Base-by-base conservation (phyloP, 805 yeast species). In the Kazachstania kunashirensis region DNA sequence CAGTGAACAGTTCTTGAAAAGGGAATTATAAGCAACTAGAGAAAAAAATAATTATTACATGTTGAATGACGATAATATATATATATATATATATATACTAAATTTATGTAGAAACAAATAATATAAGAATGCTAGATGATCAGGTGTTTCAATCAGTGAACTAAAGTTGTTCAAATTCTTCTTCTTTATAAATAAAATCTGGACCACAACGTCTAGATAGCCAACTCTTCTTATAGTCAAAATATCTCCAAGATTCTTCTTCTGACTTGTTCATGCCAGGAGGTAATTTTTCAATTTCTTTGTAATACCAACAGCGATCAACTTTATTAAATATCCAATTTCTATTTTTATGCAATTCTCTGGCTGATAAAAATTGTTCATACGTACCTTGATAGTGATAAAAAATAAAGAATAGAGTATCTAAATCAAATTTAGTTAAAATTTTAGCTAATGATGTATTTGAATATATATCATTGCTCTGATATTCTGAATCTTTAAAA, bases 351-450 rank as follows among this genome's bases (percentile, higher is more conserved):
- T 68, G 64, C 42, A 89, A 68, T 62, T 89, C 96, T 47, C 75
- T 71, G 2, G 96, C 94, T 4, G 96, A 83, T 39, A 77, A 62
- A 44, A 73, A 69, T 56, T 82, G 92, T 43, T 78, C 74, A 50
- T 79, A 79, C 13, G 79, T 68, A 19, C 80, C 84, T 48, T 75
- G 82, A 37, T 64, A 65, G 46, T 86, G 92, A 63, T 92, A 92
- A 62, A 92, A 92, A 34, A 89, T 82, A 67, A 84, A 92, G 48
- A 89, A 88, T 47, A 92, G 62, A 2, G 97, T 89, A 53, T 86
- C 96, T 23, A 77, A 66, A 52, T 85, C 94, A 50, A 89, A 73
- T 49, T 80, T 84, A 19, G 71, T 65, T 61, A 84, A 64, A n/a
- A 67, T 61, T 53, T 76, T 83, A 40, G 75, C 74, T 59, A 77